These are phyloP conservation scores for Psilocybe mexicana DNA, from an alignment of 1,284 basidiomycete genomes.

Conservation along the genomic window DNA sequence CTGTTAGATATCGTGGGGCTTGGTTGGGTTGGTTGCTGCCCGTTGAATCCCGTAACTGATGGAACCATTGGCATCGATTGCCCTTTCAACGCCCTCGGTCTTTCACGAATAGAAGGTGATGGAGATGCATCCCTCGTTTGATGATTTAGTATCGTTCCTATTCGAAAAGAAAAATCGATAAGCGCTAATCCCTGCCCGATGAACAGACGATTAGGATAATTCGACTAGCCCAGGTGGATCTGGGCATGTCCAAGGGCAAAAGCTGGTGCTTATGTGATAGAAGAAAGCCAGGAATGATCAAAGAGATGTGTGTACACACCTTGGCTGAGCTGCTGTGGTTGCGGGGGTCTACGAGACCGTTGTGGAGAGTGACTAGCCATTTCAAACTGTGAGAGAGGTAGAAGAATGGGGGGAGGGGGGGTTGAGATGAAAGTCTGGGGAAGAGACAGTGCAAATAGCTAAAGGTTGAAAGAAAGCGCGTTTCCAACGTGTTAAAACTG, in stretches of 20 bases:
- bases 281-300: constrained; percentile 11
- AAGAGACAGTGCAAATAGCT: constrained; percentile 23
- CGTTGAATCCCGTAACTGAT: constrained; percentile 46
- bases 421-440: constrained; percentile 23
- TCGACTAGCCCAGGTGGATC: constrained; percentile 16
- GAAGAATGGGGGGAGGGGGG: constrained; percentile 16
- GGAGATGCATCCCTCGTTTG: constrained; percentile 65
- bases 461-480: constrained; percentile 38
- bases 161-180: constrained; percentile 18
- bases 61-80: constrained; percentile 65
- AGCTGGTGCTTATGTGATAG: constrained; percentile 20
- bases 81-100: constrained; percentile 56
- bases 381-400: constrained; percentile 6
- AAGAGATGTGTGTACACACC: constrained; percentile 27
- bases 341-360: constrained; percentile 42
- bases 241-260: constrained; percentile 14
- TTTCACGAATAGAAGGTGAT: constrained; percentile 63
- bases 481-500: constrained; percentile 48
- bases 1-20: constrained; percentile 40
- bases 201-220: constrained; percentile 20
- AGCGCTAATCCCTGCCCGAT: constrained; percentile 20
- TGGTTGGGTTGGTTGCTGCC: constrained; percentile 33
- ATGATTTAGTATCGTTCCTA: constrained; percentile 45
- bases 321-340: constrained; percentile 34
- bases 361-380: constrained; percentile 69